phyloP scores from a whole-genome alignment of 306 rosid genomes.

The Castanospermum australe region DNA sequence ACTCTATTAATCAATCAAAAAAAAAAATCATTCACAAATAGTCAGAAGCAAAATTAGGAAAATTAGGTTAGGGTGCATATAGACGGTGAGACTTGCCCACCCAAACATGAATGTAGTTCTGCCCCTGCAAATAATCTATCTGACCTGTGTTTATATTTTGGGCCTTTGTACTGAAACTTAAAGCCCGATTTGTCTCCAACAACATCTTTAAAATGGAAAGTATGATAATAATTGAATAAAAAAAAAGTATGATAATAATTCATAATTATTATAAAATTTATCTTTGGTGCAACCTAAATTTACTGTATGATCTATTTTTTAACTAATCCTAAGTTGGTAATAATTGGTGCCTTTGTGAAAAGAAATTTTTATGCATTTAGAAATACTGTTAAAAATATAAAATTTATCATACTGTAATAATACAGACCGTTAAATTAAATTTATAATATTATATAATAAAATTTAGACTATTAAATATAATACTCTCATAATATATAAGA shows the following conservation, averaged over 20 bases:
- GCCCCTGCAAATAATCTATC: not conserved
- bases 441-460: no score
- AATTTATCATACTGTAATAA: no score
- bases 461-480: no score
- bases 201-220: not conserved
- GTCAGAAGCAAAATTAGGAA: not conserved
- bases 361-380: no score
- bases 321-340: conserved; percentile 4
- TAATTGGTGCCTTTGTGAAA: not conserved
- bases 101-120: not conserved
- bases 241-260: not conserved
- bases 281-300: not conserved
- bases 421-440: no score
- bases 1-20: no score
- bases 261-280: not conserved
- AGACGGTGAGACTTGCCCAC: not conserved
- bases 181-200: not conserved
- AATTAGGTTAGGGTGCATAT: not conserved
- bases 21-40: not conserved
- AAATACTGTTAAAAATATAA: no score
- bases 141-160: not conserved
- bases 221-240: no score
- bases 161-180: not conserved
- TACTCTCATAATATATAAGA: no score
- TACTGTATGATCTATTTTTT: not conserved